A percentile compares a stretch with the other conserved stretches of the same genome.
phyloP scores from a whole-genome alignment of 192 early-diverging fungal species.

The Diversispora epigaea region DNA sequence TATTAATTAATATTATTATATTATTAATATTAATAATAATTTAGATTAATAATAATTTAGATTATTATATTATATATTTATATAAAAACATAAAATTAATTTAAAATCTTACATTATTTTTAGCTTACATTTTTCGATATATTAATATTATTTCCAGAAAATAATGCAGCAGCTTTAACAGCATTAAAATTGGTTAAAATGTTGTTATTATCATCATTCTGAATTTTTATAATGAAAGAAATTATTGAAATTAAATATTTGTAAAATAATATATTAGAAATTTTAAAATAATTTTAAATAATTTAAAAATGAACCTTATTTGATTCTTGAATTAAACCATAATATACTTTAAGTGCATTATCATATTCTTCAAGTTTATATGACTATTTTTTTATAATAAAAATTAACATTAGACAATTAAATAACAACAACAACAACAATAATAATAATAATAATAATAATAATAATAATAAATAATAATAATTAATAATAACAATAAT shows the following conservation, averaged over 20 bases:
- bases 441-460: not conserved
- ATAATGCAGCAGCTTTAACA: constrained; percentile 52
- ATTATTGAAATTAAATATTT: not conserved
- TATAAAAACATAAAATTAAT: not conserved
- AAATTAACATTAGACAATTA: too few species aligned
- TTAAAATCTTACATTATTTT: constrained; percentile 30
- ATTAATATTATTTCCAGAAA: constrained; percentile 27
- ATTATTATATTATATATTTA: not conserved
- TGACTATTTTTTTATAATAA: constrained; percentile 31
- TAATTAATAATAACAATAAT: not conserved
- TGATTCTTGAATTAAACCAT: constrained; percentile 45
- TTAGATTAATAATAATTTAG: not conserved
- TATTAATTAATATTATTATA: not conserved
- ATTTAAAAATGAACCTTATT: constrained; percentile 31
- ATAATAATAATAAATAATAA: not conserved
- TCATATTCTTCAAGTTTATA: constrained; percentile 60
- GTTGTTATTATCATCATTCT: constrained; percentile 46
- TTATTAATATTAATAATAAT: not conserved
- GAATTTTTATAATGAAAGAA: not conserved
- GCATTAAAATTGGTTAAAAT: constrained; percentile 54
- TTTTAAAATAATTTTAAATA: not conserved
- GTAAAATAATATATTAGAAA: not conserved
- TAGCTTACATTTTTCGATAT: constrained; percentile 29
- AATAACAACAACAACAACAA: too few species aligned
- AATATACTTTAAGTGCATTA: constrained; percentile 45